Percentiles rank a stretch among this genome's conserved stretches.
phyloP scores from a whole-genome alignment of 1,284 basidiomycete genomes.

The Tilletia caries region DNA sequence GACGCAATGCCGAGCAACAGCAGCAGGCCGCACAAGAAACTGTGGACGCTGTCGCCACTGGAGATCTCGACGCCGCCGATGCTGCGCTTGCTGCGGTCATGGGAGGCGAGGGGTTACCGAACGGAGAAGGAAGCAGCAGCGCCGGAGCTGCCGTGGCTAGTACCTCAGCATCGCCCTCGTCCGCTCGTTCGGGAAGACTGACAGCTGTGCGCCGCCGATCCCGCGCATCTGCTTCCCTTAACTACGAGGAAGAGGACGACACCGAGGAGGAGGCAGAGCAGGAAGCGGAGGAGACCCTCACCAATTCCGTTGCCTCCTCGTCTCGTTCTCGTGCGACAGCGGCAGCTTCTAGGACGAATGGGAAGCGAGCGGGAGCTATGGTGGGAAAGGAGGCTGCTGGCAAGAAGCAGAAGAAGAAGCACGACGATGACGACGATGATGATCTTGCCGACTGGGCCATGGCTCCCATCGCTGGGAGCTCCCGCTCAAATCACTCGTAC shows the following conservation, averaged over 20 bases:
- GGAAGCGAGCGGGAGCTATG: constrained; percentile 56
- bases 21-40: constrained; percentile 52
- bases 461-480: constrained; percentile 56
- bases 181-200: constrained; percentile 39
- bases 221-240: constrained; percentile 41
- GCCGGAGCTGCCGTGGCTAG: constrained; percentile 18
- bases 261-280: constrained; percentile 69
- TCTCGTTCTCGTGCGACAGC: constrained; percentile 29
- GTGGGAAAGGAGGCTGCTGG: constrained; percentile 53
- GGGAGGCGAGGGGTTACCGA: constrained; percentile 20
- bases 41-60: constrained; percentile 57
- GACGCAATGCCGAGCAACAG: constrained; percentile 28
- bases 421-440: constrained; percentile 44
- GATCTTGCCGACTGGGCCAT: constrained; percentile 58
- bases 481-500: constrained; percentile 58
- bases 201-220: constrained; percentile 45
- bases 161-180: constrained; percentile 16
- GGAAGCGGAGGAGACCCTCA: constrained; percentile 54
- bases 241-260: constrained; percentile 56
- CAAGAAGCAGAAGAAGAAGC: constrained; percentile 54
- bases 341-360: constrained; percentile 38
- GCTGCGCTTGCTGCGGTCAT: constrained; percentile 23
- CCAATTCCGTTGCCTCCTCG: constrained; percentile 13
- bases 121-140: constrained; percentile 8
- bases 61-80: constrained; percentile 25